A percentile compares a stretch with the other conserved stretches of the same genome.
Evolutionary conservation across 768 basidiomycete genomes (phyloP).

Genomic region (Russula earlei): DNA sequence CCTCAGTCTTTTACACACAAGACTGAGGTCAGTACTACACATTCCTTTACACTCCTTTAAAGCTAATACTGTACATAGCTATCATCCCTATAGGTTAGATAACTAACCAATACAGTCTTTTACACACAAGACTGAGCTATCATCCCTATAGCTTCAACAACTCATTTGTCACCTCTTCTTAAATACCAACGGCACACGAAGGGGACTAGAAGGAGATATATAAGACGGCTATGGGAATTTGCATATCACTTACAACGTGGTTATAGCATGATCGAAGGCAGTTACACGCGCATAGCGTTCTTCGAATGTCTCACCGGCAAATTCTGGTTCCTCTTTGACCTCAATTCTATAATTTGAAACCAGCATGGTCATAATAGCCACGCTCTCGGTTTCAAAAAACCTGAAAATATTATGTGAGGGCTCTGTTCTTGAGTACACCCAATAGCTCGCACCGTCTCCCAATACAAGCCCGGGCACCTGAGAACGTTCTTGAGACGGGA

Average conservation of each 20-base stretch:
- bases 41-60: too few relatives aligned
- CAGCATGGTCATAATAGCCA: slow-evolving; percentile 38
- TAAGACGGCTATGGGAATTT: neutral
- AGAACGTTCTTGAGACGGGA: neutral
- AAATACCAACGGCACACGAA: slow-evolving; percentile 19
- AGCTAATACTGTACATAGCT: too few relatives aligned
- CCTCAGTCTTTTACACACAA: too few relatives aligned
- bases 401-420: slow-evolving; percentile 22
- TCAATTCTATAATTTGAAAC: slow-evolving; percentile 37
- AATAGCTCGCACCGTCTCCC: slow-evolving; percentile 16
- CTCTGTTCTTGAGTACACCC: neutral
- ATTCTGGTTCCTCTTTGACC: slow-evolving; percentile 41
- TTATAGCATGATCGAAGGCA: neutral
- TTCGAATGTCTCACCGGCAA: slow-evolving; percentile 36
- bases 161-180: slow-evolving; percentile 15
- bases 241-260: slow-evolving; percentile 1
- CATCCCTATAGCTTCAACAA: too few relatives aligned
- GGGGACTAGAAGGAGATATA: slow-evolving; percentile 4
- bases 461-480: slow-evolving; percentile 20
- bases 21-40: too few relatives aligned
- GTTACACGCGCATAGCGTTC: slow-evolving; percentile 28
- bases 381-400: slow-evolving; percentile 42
- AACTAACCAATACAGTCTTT: too few relatives aligned
- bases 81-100: too few relatives aligned
- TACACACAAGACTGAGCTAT: too few relatives aligned